phyloP scores from a whole-genome alignment of 1,139 yeast genomes.

The Candida glucosophila region DNA sequence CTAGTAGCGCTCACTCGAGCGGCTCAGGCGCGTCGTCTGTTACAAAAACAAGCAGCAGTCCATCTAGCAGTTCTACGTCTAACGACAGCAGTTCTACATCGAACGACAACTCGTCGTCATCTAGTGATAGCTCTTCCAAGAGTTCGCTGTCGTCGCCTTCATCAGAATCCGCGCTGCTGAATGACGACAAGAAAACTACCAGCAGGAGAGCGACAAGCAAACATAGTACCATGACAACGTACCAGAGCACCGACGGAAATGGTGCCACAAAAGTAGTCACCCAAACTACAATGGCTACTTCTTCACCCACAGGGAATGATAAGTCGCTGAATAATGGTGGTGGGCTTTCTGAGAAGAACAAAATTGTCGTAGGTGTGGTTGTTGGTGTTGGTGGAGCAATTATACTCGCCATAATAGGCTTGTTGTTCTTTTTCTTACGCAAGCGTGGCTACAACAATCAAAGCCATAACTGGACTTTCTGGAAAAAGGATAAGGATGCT shows the following conservation, averaged over 20 bases:
- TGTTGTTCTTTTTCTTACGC: constrained; percentile 24
- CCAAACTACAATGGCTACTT: constrained; percentile 24
- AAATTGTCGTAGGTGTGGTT: constrained; percentile 42
- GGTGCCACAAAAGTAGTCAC: constrained; percentile 31
- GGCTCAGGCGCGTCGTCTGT: no score
- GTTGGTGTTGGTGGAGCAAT: constrained; percentile 44
- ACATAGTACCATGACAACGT: constrained; percentile 15
- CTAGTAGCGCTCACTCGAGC: no score
- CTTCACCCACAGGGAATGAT: constrained; percentile 18
- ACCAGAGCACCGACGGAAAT: constrained; percentile 27
- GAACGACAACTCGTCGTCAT: no score
- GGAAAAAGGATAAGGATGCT: constrained; percentile 42
- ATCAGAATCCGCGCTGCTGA: not conserved
- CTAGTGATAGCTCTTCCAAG: no score
- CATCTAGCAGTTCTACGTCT: no score
- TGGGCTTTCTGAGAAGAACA: constrained; percentile 37
- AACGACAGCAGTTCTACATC: constrained; percentile 1
- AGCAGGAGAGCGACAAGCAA: no score
- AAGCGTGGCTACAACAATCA: constrained; percentile 24
- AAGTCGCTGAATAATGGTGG: constrained; percentile 7
- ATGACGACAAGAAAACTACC: not conserved
- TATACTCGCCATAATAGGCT: constrained; percentile 25
- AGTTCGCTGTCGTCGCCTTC: no score
- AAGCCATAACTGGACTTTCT: constrained; percentile 40
- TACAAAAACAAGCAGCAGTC: no score